A percentile compares a stretch with the other conserved stretches of the same genome.
phyloP scores from a whole-genome alignment of 768 basidiomycete genomes.

The Lepiota venenata region DNA sequence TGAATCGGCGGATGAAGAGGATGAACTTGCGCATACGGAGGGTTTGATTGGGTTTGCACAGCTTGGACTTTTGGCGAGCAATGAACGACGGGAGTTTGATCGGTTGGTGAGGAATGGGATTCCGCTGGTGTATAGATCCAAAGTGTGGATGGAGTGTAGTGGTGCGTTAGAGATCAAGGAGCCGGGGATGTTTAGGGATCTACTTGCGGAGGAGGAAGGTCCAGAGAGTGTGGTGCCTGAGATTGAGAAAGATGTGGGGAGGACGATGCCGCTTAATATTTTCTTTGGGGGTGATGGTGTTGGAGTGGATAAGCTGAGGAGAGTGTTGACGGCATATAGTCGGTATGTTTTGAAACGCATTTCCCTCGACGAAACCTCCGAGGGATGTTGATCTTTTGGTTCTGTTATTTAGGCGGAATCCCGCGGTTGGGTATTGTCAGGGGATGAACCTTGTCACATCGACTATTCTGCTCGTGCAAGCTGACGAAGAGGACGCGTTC shows the following conservation, averaged over 20 bases:
- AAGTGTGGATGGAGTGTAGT: conserved; percentile 92
- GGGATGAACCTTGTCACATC: conserved; percentile 97
- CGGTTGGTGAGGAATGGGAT: conserved; percentile 81
- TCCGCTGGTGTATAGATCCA: conserved; percentile 82
- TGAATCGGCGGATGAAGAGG: conserved; percentile 49
- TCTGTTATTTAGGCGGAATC: conserved; percentile 65
- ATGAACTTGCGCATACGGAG: conserved; percentile 77
- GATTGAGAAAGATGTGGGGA: conserved; percentile 94
- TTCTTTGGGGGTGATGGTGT: conserved; percentile 98
- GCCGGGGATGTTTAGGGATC: conserved; percentile 85
- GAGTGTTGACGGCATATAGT: conserved; percentile 90
- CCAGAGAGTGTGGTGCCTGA: conserved; percentile 58
- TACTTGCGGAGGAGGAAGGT: conserved; percentile 49
- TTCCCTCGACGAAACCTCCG: background rate
- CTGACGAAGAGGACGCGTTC: conserved; percentile 96
- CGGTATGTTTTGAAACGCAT: conserved; percentile 48
- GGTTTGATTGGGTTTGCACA: conserved; percentile 91
- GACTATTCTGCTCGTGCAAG: conserved; percentile 87
- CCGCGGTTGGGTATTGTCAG: conserved; percentile 90
- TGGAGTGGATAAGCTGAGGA: conserved; percentile 87
- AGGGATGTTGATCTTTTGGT: background rate
- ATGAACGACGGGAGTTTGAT: conserved; percentile 79
- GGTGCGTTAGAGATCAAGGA: conserved; percentile 90
- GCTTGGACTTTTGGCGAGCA: conserved; percentile 72
- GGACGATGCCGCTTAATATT: conserved; percentile 91